These are phyloP conservation scores for Trypanosoma platydactyli DNA, from an alignment of 208 protist genomes.

Conservation along the genomic window DNA sequence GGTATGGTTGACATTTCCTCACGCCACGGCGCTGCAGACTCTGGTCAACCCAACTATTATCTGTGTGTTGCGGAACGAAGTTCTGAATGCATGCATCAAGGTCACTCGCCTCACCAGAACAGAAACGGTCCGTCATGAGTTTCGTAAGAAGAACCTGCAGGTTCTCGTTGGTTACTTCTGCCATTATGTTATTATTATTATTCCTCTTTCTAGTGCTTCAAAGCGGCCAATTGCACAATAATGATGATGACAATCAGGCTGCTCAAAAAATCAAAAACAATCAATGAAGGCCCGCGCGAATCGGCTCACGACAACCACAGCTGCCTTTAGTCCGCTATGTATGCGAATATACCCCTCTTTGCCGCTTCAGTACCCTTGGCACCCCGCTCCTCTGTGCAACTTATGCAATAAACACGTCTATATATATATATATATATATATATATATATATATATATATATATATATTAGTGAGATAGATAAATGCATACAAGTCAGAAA, in stretches of 20 bases:
- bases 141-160: conserved; percentile 85
- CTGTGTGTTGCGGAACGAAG: conserved; percentile 72
- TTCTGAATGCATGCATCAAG: conserved; percentile 87
- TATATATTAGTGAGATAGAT: too few relatives aligned
- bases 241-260: not conserved
- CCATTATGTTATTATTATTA: conserved; percentile 35
- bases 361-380: too few relatives aligned
- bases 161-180: conserved; percentile 74
- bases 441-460: too few relatives aligned
- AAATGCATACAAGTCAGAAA: too few relatives aligned
- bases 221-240: not conserved
- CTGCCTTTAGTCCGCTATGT: too few relatives aligned
- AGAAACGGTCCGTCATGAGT: conserved; percentile 85
- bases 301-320: too few relatives aligned
- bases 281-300: not conserved
- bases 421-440: too few relatives aligned
- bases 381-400: too few relatives aligned
- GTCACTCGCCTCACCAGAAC: conserved; percentile 61
- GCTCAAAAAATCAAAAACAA: conserved; percentile 10
- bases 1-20: conserved; percentile 71
- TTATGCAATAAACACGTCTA: too few relatives aligned
- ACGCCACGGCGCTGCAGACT: conserved; percentile 76
- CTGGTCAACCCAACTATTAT: conserved; percentile 80
- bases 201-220: not conserved
- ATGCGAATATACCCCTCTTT: too few relatives aligned